Evolutionary conservation across 2,329 filamentous ascomycete genomes (phyloP), one percentile per base, ranked within the genome.

Genomic region (Xylariales sp.): DNA sequence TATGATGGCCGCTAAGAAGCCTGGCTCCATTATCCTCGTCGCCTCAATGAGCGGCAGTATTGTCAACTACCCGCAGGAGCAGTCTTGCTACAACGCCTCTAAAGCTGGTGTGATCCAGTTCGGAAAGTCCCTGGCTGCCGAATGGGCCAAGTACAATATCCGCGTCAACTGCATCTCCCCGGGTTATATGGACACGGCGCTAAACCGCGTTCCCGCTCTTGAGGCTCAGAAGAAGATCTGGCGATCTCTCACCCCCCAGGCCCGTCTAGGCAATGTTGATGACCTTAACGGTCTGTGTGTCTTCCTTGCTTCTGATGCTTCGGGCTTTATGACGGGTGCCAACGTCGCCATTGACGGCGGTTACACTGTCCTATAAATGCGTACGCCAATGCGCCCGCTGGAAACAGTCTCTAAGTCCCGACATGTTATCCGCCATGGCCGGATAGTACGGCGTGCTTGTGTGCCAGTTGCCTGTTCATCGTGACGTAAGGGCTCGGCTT

Each of bases 61-160:
- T 71, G 92, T 94, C 85, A 95, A 95, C 87, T 94, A 90, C 83
- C 92, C 92, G 6, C 92, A 94, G 82, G 90, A 93, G 83, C 92
- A 94, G 82, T 89, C 85, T 54, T 92, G 90, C 81, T 95, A 95
- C 87, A 94, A 94, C 77, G 91, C 91, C 36, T 93, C 90, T 81
- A 94, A 94, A 86, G 91, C 92, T 16, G 92, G 89, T 74, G 91
- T 94, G 45, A 87, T 93, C 72, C 90, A 93, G 81, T 86, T 94
- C 61, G 91, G 89, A 80, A 93, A 92, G 84, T 93, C 91, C 3
- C 87, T 96, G 30, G 92, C 91, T 50, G 91, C 92, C 63, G 93
- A 96, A 82, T 95, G 93, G 92, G 91, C 92, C 75, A 91, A 92
- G 81, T 86, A 93, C 81, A 85, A 86, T 74, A 93, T 95, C 77